These are phyloP conservation scores for Vaccinium corymbosum DNA, from an alignment of 148 eudicot genomes.

Conservation along the genomic window DNA sequence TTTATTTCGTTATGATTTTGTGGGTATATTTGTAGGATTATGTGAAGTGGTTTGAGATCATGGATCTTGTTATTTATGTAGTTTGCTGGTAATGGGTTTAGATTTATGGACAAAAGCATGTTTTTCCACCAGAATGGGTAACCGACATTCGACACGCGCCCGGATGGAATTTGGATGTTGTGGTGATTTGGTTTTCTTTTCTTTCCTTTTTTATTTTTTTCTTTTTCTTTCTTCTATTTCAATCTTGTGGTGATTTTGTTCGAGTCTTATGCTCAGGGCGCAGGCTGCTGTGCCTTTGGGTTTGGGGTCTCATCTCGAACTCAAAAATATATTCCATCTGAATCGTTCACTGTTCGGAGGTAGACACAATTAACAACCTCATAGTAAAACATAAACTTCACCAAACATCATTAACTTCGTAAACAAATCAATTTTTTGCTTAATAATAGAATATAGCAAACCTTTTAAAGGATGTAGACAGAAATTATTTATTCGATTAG, in stretches of 20 bases:
- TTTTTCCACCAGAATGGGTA: background rate
- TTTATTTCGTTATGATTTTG: background rate
- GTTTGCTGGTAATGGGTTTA: background rate
- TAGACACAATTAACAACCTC: too few species aligned
- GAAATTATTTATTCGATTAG: too few species aligned
- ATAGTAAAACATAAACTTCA: too few species aligned
- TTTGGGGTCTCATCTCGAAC: too few species aligned
- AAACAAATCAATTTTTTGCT: too few species aligned
- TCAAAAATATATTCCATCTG: too few species aligned
- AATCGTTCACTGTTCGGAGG: too few species aligned
- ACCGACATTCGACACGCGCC: background rate
- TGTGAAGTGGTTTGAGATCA: background rate
- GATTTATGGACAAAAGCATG: background rate
- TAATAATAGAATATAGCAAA: too few species aligned
- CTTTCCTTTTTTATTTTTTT: background rate
- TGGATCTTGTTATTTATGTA: background rate
- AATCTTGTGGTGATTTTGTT: background rate
- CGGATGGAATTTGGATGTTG: background rate
- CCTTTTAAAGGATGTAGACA: too few species aligned
- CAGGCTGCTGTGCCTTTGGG: too few species aligned
- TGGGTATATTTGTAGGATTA: background rate
- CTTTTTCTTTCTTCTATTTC: too few species aligned
- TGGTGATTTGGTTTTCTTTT: background rate
- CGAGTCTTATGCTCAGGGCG: background rate
- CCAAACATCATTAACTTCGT: too few species aligned